Base-by-base conservation (phyloP, 2,329 filamentous ascomycete genomes). In the Penicillium sp. region DNA sequence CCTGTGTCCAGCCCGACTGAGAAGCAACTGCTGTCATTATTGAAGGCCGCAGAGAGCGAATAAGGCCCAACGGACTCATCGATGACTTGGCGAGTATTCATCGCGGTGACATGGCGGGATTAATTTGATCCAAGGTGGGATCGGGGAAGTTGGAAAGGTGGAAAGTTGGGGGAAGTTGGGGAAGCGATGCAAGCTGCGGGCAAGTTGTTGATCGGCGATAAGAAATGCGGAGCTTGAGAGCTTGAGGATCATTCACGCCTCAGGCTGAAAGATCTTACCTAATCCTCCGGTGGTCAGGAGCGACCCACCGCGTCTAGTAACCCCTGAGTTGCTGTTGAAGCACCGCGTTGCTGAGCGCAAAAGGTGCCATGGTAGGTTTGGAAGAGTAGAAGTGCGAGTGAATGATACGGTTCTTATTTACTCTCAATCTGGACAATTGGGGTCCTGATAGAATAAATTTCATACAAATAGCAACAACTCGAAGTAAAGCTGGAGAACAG, bases 51-150 rank as follows among this genome's bases (percentile, higher is more conserved):
- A 10, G 86, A 93, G 25, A 95, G 75, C 8, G 88, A 89, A 44
- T 81, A 76, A 3, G 84, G 82, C 37, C 81, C 79, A 29, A 74
- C 75, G 12, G 85, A 80, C 34, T 80, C 79, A 69, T 94, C 87
- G 57, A 96, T 86, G 39, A 85, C 79, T 35, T 84, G 84, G 42
- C 90, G 77, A 29, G 88, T 93, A 62, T 96, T 92, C 92, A 96
- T 98, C 36, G 44, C 70, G 30, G 34, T 25, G 25, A 39, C 51
- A 49, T 51, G 41, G 38, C 35, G 32, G 35, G 31, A 29, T 14
- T 16, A 13, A n/a, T n/a, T n/a, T n/a, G n/a, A n/a, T n/a, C 20
- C 18, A 17, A 32, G 20, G n/a, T 25, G 28, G 29, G 28, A 25
- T 28, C 22, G 34, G 14, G 35, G 35, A 20, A 12, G n/a, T 12